Base-by-base conservation (phyloP, 441 rosid species). In the Populus hybrid region DNA sequence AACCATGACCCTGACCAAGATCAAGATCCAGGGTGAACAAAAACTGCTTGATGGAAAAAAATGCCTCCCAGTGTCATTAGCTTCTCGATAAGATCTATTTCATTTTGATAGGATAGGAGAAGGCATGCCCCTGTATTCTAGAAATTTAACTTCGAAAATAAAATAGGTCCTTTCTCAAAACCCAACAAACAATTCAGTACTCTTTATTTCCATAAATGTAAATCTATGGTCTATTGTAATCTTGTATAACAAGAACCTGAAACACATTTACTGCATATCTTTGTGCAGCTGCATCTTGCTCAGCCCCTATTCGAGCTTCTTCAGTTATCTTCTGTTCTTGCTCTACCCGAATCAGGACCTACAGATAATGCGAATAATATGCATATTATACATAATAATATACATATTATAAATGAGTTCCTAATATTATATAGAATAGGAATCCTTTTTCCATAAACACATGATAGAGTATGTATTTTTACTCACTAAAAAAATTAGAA, bases 321-420 rank as follows among this genome's bases (percentile, higher is more conserved):
- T 97, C 98, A 50, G 98, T 94, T 73, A 94, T 90, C 86, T 85
- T 92, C 83, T 97, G 98, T 75, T 97, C 98, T 86, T 93, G 98
- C 86, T 97, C 99, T 76, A 94, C 98, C 80, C 98, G 90, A 97
- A 97, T 93, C 79, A 94, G 82, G 77, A 97, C 97, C 99, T 97
- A 81, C 61, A 84, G 75, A 65, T 72, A 70, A 59, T 69, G 46
- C 28, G 57, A 63, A 35, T 21, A 70, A 68, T 73, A 35, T 70
- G 16, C 7, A 50, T 50, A 16, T 12, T 50, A 50, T 50, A 50
- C 42, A 65, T 36, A 36, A 36, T 36, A 30, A 30, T 30, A 32
- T 32, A 50, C 7, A 50, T 50, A 50, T 14, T 50, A 53, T 53
- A 53, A 53, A 53, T 53, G 73, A 75, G 73, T 11, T 71, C 46